Evolutionary conservation across 2,329 filamentous ascomycete species (phyloP).

Genomic region (Aspergillus hiratsukae): DNA sequence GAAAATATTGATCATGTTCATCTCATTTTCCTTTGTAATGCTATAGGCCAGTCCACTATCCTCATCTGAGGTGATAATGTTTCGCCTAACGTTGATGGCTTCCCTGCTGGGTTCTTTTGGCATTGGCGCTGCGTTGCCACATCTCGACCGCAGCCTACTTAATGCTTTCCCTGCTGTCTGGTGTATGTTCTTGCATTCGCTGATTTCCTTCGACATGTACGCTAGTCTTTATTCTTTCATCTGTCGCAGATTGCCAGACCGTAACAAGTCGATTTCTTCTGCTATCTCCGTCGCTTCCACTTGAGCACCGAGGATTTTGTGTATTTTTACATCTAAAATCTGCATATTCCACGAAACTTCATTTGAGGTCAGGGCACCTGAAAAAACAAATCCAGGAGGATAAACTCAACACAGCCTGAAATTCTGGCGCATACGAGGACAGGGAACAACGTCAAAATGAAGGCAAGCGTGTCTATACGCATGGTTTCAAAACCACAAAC

Average conservation of each 20-base stretch:
- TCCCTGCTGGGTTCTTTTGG: background rate
- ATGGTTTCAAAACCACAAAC: background rate
- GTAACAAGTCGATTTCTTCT: background rate
- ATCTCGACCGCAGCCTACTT: background rate
- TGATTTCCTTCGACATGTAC: background rate
- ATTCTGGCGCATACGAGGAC: too few species aligned
- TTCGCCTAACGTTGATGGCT: background rate
- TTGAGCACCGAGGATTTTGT: background rate
- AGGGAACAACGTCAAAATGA: background rate
- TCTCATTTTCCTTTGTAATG: slow-evolving; percentile 3
- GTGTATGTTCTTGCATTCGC: background rate
- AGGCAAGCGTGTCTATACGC: background rate
- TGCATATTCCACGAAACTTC: background rate
- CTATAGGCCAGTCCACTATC: background rate
- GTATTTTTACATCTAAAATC: background rate
- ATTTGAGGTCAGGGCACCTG: background rate
- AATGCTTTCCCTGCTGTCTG: background rate
- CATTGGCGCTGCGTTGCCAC: background rate
- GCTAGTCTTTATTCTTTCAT: background rate
- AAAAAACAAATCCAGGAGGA: background rate
- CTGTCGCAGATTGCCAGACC: background rate
- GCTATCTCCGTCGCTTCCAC: background rate
- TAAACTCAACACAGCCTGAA: background rate
- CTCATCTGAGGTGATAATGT: background rate
- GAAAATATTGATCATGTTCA: slow-evolving; percentile 14